These are phyloP conservation scores for Aspergillus piperis DNA, from an alignment of 2,329 filamentous ascomycete species.

Conservation along the genomic window DNA sequence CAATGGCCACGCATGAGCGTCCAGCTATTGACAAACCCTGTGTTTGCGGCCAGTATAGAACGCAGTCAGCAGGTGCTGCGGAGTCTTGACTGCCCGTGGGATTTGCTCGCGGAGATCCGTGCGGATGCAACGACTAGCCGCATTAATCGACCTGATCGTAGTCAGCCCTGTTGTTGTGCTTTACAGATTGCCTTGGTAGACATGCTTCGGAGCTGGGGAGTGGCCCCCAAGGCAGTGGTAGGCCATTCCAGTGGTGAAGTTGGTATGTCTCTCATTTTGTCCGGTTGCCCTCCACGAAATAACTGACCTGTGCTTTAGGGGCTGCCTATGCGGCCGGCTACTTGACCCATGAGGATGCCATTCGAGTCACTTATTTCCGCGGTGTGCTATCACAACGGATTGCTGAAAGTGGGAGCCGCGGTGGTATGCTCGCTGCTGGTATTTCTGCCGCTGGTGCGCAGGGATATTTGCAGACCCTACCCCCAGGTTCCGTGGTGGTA, in stretches of 20 bases:
- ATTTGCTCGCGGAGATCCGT: slow-evolving; percentile 28
- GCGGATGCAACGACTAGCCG: slow-evolving; percentile 1
- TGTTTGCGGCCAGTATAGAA: slow-evolving; percentile 19
- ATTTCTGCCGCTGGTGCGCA: not conserved
- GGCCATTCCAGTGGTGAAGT: slow-evolving; percentile 38
- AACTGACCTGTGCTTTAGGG: slow-evolving; percentile 7
- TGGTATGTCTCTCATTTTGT: slow-evolving; percentile 10
- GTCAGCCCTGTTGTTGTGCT: slow-evolving; percentile 27
- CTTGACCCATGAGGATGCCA: slow-evolving; percentile 23
- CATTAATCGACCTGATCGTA: slow-evolving; percentile 29
- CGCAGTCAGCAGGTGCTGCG: not conserved
- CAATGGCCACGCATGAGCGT: slow-evolving; percentile 47
- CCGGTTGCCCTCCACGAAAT: too few relatives aligned
- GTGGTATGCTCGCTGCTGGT: slow-evolving; percentile 17
- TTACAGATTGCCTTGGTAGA: slow-evolving; percentile 32
- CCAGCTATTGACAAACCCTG: slow-evolving; percentile 32
- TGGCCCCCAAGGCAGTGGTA: slow-evolving; percentile 24
- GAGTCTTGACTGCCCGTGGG: slow-evolving; percentile 26
- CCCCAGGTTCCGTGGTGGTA: not conserved
- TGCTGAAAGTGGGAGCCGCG: slow-evolving; percentile 22
- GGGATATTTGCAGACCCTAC: not conserved
- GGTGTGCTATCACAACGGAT: slow-evolving; percentile 20
- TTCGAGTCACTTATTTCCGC: slow-evolving; percentile 27
- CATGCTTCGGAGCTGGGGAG: slow-evolving; percentile 21
- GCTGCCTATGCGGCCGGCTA: slow-evolving; percentile 31